These are phyloP conservation scores for Taphrina confusa DNA, from an alignment of 1,139 yeast genomes.

Conservation along the genomic window DNA sequence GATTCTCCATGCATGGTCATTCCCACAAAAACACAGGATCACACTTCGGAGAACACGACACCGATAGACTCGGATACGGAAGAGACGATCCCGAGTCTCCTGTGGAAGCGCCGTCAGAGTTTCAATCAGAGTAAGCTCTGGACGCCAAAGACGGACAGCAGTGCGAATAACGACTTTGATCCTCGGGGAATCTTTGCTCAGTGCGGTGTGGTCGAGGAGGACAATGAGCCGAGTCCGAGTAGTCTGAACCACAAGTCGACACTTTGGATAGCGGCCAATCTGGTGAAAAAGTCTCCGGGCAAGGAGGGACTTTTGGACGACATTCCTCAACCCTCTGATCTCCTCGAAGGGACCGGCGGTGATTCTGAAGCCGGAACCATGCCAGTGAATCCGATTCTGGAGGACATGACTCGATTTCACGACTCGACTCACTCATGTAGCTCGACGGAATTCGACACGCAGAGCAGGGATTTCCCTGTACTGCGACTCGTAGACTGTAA, in stretches of 20 bases:
- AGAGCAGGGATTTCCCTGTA: constrained; percentile 5
- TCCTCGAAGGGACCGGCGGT: background rate
- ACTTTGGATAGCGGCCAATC: constrained; percentile 9
- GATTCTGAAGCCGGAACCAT: constrained; percentile 6
- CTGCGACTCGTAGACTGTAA: constrained; percentile 33
- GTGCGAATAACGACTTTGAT: background rate
- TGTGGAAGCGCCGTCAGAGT: constrained; percentile 28
- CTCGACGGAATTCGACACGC: constrained; percentile 14
- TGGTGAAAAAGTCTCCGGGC: background rate
- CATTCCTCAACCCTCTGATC: background rate
- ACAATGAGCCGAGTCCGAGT: background rate
- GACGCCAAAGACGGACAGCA: background rate
- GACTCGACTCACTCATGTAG: background rate
- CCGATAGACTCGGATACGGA: background rate
- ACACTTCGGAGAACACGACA: background rate
- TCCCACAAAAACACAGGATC: background rate
- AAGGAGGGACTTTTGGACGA: background rate
- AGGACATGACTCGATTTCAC: constrained; percentile 33
- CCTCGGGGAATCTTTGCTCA: constrained; percentile 9
- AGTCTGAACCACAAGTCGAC: background rate
- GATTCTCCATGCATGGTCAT: constrained; percentile 21
- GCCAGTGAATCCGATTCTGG: constrained; percentile 32
- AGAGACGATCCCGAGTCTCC: constrained; percentile 12
- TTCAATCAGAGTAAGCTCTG: constrained; percentile 7
- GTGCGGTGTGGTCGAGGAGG: constrained; percentile 21